Evolutionary conservation across 2,329 filamentous ascomycete species (phyloP).

Genomic region (Cladosporium halotolerans): DNA sequence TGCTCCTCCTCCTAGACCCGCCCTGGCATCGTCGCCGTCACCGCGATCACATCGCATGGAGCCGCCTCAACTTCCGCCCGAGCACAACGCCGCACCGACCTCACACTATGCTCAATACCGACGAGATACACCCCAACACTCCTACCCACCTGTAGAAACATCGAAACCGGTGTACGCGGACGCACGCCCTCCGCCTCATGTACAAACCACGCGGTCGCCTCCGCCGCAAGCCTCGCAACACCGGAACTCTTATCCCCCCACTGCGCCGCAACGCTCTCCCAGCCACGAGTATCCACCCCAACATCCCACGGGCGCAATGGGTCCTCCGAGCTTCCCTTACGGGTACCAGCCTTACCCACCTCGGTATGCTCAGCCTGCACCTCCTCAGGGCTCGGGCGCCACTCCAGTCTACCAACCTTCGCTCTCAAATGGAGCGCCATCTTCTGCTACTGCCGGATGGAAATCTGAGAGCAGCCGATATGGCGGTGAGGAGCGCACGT

Average conservation of each 20-base stretch:
- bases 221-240: conserved; percentile 14
- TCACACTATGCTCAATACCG: conserved; percentile 9
- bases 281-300: conserved; percentile 33
- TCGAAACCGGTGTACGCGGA: conserved; percentile 5
- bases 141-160: conserved; percentile 4
- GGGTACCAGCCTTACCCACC: conserved; percentile 38
- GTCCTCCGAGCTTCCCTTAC: conserved; percentile 30
- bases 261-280: conserved; percentile 22
- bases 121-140: conserved; percentile 2
- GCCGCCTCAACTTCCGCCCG: conserved; percentile 1
- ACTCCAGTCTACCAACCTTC: conserved; percentile 38
- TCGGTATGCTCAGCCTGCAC: conserved; percentile 35
- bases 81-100: conserved; percentile 1
- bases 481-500: conserved; percentile 20
- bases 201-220: conserved; percentile 27
- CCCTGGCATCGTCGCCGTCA: conserved; percentile 2
- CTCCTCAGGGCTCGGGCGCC: conserved; percentile 28
- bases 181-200: conserved; percentile 25
- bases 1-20: conserved; percentile 16
- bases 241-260: background rate
- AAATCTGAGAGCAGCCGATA: conserved; percentile 27
- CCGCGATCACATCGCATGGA: conserved; percentile 12
- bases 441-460: conserved; percentile 33
- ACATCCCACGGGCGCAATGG: conserved; percentile 32
- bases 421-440: conserved; percentile 35